These are phyloP conservation scores for Lachnellula arida DNA, from an alignment of 2,329 filamentous ascomycete species.

Conservation along the genomic window DNA sequence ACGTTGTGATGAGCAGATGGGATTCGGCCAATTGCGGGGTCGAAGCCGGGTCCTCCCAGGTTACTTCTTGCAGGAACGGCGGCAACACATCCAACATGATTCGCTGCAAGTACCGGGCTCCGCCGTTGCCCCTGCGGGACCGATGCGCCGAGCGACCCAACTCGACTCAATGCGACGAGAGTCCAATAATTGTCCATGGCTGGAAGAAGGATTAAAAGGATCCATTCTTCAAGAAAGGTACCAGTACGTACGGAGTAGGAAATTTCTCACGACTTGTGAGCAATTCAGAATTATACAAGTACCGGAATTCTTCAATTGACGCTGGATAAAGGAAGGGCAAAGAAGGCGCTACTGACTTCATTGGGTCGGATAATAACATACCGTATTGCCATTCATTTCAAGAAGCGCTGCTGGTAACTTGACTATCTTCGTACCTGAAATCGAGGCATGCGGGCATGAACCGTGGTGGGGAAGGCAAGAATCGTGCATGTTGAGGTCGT, in stretches of 20 bases:
- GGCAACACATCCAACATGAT: conserved; percentile 25
- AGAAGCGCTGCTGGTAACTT: background rate
- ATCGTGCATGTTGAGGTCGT: background rate
- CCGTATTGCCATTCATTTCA: background rate
- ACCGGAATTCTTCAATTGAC: no score
- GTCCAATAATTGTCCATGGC: background rate
- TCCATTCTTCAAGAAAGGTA: background rate
- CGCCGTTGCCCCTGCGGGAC: conserved; percentile 11
- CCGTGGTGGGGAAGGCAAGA: background rate
- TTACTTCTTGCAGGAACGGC: conserved; percentile 24
- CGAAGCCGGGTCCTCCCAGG: background rate
- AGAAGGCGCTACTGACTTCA: no score
- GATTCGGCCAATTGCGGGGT: conserved; percentile 15
- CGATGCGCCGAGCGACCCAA: conserved; percentile 17
- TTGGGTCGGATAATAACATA: background rate
- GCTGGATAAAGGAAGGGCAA: no score
- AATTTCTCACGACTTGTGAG: no score
- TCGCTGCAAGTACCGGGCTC: conserved; percentile 18
- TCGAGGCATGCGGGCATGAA: background rate
- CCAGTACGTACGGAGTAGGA: no score
- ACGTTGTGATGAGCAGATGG: conserved; percentile 9
- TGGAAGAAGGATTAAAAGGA: background rate
- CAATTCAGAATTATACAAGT: no score
- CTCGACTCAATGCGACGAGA: background rate
- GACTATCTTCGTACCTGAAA: background rate